Evolutionary conservation across 2,329 filamentous ascomycete genomes (phyloP).

Genomic region (Colletotrichum horii): DNA sequence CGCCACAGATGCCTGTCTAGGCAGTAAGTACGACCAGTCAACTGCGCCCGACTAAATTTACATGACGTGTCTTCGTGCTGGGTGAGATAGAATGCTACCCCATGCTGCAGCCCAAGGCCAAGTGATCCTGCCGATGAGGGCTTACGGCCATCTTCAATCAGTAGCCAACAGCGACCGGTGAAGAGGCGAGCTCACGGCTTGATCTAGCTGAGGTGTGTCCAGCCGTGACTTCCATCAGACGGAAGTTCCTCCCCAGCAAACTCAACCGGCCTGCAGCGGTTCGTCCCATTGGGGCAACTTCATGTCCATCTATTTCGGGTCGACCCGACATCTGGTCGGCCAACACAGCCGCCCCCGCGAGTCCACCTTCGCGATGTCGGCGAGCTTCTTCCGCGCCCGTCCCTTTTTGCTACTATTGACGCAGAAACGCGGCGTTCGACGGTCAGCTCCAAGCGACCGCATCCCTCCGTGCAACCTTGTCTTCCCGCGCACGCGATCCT

Average conservation of each 20-base stretch:
- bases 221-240: neutral
- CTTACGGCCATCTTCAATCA: neutral
- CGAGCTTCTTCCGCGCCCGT: neutral
- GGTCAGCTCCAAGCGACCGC: neutral
- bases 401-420: neutral
- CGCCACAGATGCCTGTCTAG: neutral
- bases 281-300: neutral
- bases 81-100: neutral
- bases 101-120: neutral
- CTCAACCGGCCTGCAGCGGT: neutral
- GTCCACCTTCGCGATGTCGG: neutral
- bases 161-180: neutral
- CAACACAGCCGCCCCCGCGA: neutral
- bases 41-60: neutral
- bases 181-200: neutral
- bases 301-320: neutral
- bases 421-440: neutral
- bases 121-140: neutral
- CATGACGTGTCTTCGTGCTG: neutral
- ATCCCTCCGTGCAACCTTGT: neutral
- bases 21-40: neutral
- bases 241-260: neutral
- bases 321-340: neutral
- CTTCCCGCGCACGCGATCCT: neutral
- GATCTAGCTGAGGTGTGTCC: neutral